Percentiles rank a stretch among this genome's conserved stretches.
phyloP scores from a whole-genome alignment of 164 flowering plant genomes.

The Hamamelis virginiana region DNA sequence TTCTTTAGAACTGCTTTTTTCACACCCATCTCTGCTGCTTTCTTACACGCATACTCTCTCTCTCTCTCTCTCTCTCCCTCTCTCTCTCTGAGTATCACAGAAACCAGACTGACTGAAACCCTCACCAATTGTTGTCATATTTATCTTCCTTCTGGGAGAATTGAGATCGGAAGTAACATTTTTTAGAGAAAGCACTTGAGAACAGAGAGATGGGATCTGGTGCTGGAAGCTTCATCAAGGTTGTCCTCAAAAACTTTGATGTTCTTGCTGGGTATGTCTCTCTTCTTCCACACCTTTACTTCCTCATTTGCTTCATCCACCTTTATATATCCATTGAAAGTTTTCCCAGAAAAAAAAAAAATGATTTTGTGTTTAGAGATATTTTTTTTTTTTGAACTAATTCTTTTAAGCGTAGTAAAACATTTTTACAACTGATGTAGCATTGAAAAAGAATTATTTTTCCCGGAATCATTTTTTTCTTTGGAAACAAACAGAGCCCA shows the following conservation, averaged over 20 bases:
- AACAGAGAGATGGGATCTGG: slow-evolving; percentile 55
- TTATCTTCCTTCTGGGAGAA: no score
- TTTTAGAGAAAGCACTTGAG: neutral
- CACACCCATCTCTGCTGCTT: neutral
- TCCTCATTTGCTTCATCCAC: neutral
- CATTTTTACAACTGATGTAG: no score
- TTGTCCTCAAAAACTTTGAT: slow-evolving; percentile 64
- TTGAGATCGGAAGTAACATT: no score
- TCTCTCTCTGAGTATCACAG: no score
- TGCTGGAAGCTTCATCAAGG: slow-evolving; percentile 55
- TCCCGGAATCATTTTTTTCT: neutral
- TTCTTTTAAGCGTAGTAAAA: no score
- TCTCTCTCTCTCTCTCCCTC: neutral
- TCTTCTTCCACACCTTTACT: neutral
- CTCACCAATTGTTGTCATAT: no score
- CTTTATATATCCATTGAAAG: no score
- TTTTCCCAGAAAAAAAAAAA: no score
- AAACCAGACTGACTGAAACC: no score
- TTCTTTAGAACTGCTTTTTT: neutral
- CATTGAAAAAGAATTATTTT: neutral
- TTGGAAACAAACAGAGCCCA: neutral
- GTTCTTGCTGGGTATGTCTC: slow-evolving; percentile 74
- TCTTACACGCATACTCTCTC: neutral
- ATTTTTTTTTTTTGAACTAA: no score
- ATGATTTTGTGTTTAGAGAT: no score